Conservation (phyloP, 768 basidiomycete genomes). For the Myochromella boudieri region DNA sequence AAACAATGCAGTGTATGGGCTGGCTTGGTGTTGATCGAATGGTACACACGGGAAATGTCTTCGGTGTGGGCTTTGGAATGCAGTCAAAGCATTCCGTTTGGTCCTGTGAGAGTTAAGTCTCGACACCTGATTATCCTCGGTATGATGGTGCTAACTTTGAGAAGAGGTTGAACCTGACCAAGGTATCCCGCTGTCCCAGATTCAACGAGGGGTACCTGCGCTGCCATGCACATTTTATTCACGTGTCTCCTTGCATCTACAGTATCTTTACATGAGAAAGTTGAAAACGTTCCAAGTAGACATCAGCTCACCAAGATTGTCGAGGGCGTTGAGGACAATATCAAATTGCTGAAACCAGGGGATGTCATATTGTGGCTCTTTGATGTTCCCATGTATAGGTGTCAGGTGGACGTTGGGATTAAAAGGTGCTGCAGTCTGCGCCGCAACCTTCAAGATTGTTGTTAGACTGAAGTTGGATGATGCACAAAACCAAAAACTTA, state of each 20-base stretch:
- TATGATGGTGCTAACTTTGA: slow-evolving; percentile 57
- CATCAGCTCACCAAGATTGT: slow-evolving; percentile 80
- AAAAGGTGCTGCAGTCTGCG: slow-evolving; percentile 78
- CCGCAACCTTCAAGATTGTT: slow-evolving; percentile 59
- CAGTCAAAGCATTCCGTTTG: slow-evolving; percentile 96
- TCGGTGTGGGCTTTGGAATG: slow-evolving; percentile 88
- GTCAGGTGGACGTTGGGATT: slow-evolving; percentile 86
- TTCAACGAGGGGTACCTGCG: slow-evolving; percentile 86
- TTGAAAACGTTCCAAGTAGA: not conserved
- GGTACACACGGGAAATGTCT: slow-evolving; percentile 96
- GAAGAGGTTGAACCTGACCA: slow-evolving; percentile 93
- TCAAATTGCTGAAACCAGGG: slow-evolving; percentile 91
- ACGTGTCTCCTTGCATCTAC: slow-evolving; percentile 92
- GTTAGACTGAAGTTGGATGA: not conserved
- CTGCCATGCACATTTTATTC: slow-evolving; percentile 97
- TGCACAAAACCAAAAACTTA: slow-evolving; percentile 31
- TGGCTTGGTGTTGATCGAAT: slow-evolving; percentile 96
- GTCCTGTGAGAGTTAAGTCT: too few relatives aligned
- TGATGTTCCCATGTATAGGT: slow-evolving; percentile 94
- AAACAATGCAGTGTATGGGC: slow-evolving; percentile 98
- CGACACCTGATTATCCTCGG: not conserved
- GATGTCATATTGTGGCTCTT: slow-evolving; percentile 86
- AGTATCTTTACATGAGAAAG: not conserved
- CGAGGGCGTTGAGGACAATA: slow-evolving; percentile 92
- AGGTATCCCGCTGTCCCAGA: slow-evolving; percentile 96